phyloP scores from a whole-genome alignment of 164 flowering plant genomes.

The Taxillus chinensis region DNA sequence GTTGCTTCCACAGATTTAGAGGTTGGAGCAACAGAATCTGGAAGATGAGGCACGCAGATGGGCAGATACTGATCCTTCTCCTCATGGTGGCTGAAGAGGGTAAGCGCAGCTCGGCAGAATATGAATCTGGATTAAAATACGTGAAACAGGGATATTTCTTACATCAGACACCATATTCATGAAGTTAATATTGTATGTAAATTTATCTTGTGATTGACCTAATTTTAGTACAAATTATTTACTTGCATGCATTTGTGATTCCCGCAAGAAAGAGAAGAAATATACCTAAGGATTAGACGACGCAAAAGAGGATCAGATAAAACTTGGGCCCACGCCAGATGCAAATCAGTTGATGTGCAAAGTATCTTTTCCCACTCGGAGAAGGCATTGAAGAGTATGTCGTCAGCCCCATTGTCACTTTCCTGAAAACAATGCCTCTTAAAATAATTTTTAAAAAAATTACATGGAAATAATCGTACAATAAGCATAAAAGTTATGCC shows the following conservation, averaged over 20 bases:
- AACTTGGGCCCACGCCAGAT: constrained; percentile 91
- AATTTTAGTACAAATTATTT: no score
- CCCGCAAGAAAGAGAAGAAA: not conserved
- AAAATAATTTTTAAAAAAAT: not conserved
- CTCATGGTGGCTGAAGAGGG: constrained; percentile 34
- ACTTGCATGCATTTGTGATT: not conserved
- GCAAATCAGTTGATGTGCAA: constrained; percentile 52
- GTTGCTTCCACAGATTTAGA: constrained; percentile 40
- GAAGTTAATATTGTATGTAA: no score
- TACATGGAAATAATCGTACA: not conserved
- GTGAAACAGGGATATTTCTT: not conserved
- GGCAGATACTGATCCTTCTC: constrained; percentile 49
- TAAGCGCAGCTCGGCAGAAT: constrained; percentile 69
- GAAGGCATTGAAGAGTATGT: constrained; percentile 52
- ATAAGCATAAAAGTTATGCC: not conserved
- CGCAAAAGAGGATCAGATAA: constrained; percentile 80
- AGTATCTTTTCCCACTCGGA: constrained; percentile 80
- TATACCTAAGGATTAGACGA: constrained; percentile 75
- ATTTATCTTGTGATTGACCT: no score
- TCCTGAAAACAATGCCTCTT: constrained; percentile 35
- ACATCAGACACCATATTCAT: not conserved
- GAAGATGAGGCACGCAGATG: constrained; percentile 67
- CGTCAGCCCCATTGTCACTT: constrained; percentile 45
- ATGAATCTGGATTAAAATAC: constrained; percentile 55
- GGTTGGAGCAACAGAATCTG: constrained; percentile 42